These are phyloP conservation scores for Ustilago shanxiensis DNA, from an alignment of 1,284 basidiomycete genomes.

Conservation along the genomic window DNA sequence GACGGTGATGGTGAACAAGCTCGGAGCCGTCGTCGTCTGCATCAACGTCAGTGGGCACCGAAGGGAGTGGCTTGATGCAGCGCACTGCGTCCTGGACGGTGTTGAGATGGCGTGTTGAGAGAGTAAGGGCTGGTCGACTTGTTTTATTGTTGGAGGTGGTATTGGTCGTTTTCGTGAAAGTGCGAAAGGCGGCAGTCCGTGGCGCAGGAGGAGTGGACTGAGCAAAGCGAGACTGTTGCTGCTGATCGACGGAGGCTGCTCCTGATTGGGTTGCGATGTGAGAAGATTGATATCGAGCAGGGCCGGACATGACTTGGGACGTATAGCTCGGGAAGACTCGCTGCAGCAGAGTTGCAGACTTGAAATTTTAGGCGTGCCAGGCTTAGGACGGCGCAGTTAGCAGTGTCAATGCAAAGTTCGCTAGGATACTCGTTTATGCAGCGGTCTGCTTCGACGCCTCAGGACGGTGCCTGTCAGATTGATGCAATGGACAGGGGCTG, in stretches of 20 bases:
- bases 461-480: neutral
- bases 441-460: neutral
- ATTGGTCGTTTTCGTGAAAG: neutral
- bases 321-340: neutral
- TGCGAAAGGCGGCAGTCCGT: neutral
- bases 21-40: slow-evolving; percentile 29
- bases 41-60: slow-evolving; percentile 35
- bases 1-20: slow-evolving; percentile 16
- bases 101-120: slow-evolving; percentile 1
- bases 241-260: neutral
- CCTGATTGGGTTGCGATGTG: neutral
- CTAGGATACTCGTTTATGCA: neutral
- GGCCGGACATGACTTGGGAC: slow-evolving; percentile 16
- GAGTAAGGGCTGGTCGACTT: neutral
- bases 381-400: neutral
- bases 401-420: neutral
- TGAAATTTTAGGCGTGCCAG: neutral
- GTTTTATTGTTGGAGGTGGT: neutral
- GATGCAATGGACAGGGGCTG: neutral
- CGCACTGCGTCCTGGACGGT: neutral
- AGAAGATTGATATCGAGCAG: slow-evolving; percentile 7
- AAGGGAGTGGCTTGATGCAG: slow-evolving; percentile 28
- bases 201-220: neutral
- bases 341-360: neutral
- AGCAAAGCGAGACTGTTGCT: neutral